Evolutionary conservation across 2,329 filamentous ascomycete genomes (phyloP), one percentile per base, ranked within the genome.

Genomic region (Anisogramma anomala): DNA sequence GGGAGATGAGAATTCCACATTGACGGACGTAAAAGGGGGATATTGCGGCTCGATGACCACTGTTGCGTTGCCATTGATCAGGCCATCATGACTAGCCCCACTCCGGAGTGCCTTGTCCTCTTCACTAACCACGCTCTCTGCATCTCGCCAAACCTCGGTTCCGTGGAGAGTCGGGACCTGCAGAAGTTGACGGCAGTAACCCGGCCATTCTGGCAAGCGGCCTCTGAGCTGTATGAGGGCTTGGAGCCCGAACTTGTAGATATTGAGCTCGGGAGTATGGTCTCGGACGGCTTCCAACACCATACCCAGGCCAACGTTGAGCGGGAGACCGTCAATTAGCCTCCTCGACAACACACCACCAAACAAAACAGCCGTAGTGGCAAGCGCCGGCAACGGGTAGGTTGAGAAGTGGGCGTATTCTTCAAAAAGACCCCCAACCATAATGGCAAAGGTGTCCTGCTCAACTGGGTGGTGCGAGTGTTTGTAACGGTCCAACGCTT

Each of bases 211-310:
- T 4, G 78, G 72, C 36, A 98, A 77, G 30, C 91, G 78, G 28
- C 77, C 72, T 41, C 86, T 79, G 40, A 96, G 74, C 59, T 96
- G 87, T 58, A 95, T 81, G 46, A 98, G 72, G 13, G 91, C 91
- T 58, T 98, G 91, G 10, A 98, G 72, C 9, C 93, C 91, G 57
- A 98, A 98, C 54, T 95, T 94, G 67, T 91, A 96, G 91, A 98
- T 96, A 1, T 85, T 79, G 46, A 88, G 79, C 23, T 93, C 83
- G 1, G 83, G 77, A 23, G 73, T 66, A 53, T 91, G 85, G 49
- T 94, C 87, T 49, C 85, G 75, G 18, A 98, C 87, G 10, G 91
- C 86, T 59, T 98, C 88, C n/a, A 96, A 68, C 48, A 98, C 94
- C 86, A 98, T 95, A 13, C 84, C 87, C 13, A 96, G 68, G n/a